phyloP scores from a whole-genome alignment of 176 grass and related monocot species.

The Avena sativa region DNA sequence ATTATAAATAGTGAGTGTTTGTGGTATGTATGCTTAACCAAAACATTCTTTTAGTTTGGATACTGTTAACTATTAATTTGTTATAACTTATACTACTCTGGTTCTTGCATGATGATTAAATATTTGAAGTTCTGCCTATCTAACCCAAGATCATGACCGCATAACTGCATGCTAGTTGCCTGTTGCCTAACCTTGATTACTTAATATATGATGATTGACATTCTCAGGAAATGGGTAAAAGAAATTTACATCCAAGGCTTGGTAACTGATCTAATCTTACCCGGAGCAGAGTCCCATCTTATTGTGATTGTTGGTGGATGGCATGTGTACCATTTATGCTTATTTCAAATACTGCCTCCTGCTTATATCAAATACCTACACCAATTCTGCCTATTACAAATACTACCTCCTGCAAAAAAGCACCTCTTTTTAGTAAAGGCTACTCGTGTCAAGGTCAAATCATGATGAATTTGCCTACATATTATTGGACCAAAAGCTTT shows the following conservation, averaged over 20 bases:
- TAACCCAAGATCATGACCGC: too few species aligned
- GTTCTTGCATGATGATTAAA: too few species aligned
- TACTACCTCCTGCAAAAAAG: neutral
- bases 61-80: too few species aligned
- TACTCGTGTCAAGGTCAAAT: neutral
- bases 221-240: neutral
- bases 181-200: too few species aligned
- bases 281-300: neutral
- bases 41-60: too few species aligned
- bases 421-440: neutral
- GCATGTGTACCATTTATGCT: neutral
- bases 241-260: neutral
- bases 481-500: neutral
- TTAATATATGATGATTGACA: neutral
- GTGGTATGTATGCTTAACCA: too few species aligned
- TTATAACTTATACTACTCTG: too few species aligned
- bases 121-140: too few species aligned
- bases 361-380: neutral
- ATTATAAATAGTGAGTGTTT: neutral
- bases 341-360: neutral
- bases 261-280: neutral
- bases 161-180: too few species aligned
- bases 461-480: conserved; percentile 17
- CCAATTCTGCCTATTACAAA: neutral
- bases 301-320: neutral